phyloP scores from a whole-genome alignment of 176 grass and related monocot genomes.

The Juncus effusus region DNA sequence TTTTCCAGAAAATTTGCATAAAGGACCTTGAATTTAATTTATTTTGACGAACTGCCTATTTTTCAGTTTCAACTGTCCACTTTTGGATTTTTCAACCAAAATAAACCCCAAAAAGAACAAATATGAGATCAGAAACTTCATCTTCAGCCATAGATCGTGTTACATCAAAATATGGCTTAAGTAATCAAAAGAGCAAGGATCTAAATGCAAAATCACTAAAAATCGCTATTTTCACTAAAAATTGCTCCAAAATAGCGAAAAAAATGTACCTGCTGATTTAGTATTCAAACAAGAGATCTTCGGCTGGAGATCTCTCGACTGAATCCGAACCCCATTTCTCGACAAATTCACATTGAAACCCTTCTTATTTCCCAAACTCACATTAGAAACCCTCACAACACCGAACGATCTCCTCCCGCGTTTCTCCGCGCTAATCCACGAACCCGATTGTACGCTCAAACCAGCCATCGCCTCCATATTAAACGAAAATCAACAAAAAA shows the following conservation, averaged over 20 bases:
- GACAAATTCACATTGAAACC: slow-evolving; percentile 1
- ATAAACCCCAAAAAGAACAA: background rate
- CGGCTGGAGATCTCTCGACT: slow-evolving; percentile 16
- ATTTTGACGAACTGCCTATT: background rate
- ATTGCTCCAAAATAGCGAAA: background rate
- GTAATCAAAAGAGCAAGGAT: background rate
- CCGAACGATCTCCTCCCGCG: slow-evolving; percentile 10
- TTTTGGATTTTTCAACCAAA: background rate
- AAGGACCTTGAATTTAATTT: background rate
- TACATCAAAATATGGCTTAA: background rate
- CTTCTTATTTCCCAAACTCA: slow-evolving; percentile 14
- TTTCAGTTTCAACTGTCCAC: background rate
- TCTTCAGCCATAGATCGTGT: background rate
- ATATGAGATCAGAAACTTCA: background rate
- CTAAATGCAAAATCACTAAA: background rate
- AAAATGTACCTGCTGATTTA: slow-evolving; percentile 25
- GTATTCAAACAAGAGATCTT: slow-evolving; percentile 22
- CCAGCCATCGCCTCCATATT: slow-evolving; percentile 24
- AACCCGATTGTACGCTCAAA: slow-evolving; percentile 31
- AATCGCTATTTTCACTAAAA: background rate
- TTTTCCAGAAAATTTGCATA: slow-evolving; percentile 2
- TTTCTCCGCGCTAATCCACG: slow-evolving; percentile 7
- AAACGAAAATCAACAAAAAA: slow-evolving; percentile 3
- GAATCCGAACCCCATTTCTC: slow-evolving; percentile 21
- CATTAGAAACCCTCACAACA: background rate